Conservation (phyloP, 345 rosid species). For the Heritiera fomes region DNA sequence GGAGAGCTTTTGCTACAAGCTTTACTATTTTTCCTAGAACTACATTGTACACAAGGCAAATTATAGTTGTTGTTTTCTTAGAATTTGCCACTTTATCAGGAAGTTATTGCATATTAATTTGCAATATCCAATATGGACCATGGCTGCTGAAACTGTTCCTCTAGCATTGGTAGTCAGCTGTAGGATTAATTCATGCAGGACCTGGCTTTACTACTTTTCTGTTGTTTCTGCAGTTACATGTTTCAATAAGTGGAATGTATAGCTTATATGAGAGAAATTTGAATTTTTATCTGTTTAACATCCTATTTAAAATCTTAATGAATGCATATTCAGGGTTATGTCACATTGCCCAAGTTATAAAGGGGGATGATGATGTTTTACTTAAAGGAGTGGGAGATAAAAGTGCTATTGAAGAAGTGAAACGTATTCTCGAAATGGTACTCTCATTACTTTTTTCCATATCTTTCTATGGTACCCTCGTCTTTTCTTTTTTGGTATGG, state of each 20-base stretch:
- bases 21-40: background rate
- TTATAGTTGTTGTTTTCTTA: background rate
- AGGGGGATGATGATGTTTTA: slow-evolving; percentile 56
- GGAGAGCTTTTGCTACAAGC: background rate
- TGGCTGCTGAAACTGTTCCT: background rate
- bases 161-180: background rate
- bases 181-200: background rate
- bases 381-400: slow-evolving; percentile 64
- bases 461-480: background rate
- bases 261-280: background rate
- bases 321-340: slow-evolving; percentile 51
- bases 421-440: slow-evolving; percentile 79
- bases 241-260: background rate
- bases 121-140: background rate
- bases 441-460: background rate
- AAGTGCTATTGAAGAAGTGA: slow-evolving; percentile 63
- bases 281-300: slow-evolving; percentile 4
- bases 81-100: background rate
- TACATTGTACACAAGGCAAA: background rate
- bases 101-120: slow-evolving; percentile 3
- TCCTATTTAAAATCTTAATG: slow-evolving; percentile 4
- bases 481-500: background rate
- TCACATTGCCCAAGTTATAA: slow-evolving; percentile 61
- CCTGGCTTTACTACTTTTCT: background rate
- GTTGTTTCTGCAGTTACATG: background rate